Conservation (phyloP, 2,329 filamentous ascomycete genomes). For the Penicillium sp. region DNA sequence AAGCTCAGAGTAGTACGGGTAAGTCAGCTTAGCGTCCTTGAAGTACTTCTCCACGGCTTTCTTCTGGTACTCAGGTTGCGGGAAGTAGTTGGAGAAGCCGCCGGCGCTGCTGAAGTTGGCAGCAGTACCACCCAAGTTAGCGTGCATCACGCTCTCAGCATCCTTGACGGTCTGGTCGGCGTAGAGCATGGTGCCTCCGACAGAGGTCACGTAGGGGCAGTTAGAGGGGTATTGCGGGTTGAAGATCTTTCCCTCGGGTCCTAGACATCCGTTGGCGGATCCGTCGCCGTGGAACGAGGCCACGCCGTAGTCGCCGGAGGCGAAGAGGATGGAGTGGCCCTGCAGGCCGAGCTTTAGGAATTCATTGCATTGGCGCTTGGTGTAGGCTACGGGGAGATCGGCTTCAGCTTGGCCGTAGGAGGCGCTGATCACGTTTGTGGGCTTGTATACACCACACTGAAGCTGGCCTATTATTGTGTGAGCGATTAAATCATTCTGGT, state of each 20-base stretch:
- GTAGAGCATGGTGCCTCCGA: conserved; percentile 44
- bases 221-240: conserved; percentile 51
- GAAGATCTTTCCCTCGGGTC: conserved; percentile 46
- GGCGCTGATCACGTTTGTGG: conserved; percentile 59
- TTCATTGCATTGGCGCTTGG: conserved; percentile 49
- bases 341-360: conserved; percentile 53
- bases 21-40: conserved; percentile 26
- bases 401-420: conserved; percentile 58
- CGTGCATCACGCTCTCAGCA: conserved; percentile 34
- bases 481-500: conserved; percentile 28
- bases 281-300: conserved; percentile 41
- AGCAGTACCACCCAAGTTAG: conserved; percentile 28
- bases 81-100: conserved; percentile 51
- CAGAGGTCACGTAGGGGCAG: conserved; percentile 55
- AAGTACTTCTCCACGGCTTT: conserved; percentile 46
- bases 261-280: conserved; percentile 39
- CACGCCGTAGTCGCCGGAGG: conserved; percentile 35
- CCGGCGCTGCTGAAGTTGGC: conserved; percentile 43
- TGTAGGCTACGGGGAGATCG: conserved; percentile 56
- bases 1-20: conserved; percentile 33
- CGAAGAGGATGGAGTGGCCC: conserved; percentile 33
- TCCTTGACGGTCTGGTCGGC: conserved; percentile 28
- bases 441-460: conserved; percentile 53
- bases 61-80: conserved; percentile 46
- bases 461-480: conserved; percentile 29